Evolutionary conservation across 352 stramenopile species (phyloP).

Genomic region (Phytophthora foliorum): DNA sequence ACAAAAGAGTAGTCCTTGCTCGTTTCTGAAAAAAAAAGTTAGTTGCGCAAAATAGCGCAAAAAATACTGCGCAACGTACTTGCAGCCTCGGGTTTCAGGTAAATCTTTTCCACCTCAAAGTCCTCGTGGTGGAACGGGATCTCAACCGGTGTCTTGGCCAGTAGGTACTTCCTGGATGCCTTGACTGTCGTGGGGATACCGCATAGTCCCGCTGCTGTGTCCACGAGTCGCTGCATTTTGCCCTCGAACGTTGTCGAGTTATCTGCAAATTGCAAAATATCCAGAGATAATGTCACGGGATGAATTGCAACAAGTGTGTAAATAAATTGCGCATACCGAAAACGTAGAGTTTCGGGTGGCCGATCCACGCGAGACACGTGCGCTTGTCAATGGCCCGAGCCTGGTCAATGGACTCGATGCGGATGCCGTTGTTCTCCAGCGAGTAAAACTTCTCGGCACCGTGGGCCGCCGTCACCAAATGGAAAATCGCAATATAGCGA

Average conservation of each 20-base stretch:
- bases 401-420: constrained; percentile 94
- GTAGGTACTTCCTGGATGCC: constrained; percentile 80
- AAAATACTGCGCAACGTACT: constrained; percentile 34
- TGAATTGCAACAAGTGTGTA: background rate
- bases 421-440: constrained; percentile 96
- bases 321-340: constrained; percentile 55
- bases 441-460: constrained; percentile 97
- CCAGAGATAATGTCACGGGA: constrained; percentile 10
- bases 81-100: constrained; percentile 76
- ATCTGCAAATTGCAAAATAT: constrained; percentile 47
- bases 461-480: constrained; percentile 92
- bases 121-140: constrained; percentile 87
- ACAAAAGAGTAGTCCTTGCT: constrained; percentile 91
- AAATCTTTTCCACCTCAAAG: constrained; percentile 91
- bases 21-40: constrained; percentile 44
- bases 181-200: constrained; percentile 84
- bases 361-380: constrained; percentile 84
- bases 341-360: constrained; percentile 87
- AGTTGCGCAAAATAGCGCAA: background rate
- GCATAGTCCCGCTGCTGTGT: constrained; percentile 76
- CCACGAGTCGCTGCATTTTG: constrained; percentile 91
- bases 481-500: constrained; percentile 90
- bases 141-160: constrained; percentile 55
- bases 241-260: constrained; percentile 87
- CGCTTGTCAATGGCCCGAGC: constrained; percentile 90